Evolutionary conservation across 2,329 filamentous ascomycete genomes (phyloP).

Genomic region (Tolypocladium tundrense): DNA sequence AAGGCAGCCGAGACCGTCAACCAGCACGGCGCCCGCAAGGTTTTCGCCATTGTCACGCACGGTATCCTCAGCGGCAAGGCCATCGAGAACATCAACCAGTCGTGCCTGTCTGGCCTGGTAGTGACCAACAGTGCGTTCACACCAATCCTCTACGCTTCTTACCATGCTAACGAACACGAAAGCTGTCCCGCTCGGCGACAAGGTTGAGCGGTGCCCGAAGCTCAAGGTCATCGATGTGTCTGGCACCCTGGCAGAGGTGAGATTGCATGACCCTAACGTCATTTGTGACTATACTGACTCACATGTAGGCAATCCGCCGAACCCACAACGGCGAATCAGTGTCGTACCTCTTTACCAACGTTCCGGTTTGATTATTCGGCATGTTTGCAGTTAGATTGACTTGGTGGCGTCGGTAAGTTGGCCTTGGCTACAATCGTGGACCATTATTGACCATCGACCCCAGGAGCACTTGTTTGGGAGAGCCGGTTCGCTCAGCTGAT

Average conservation of each 20-base stretch:
- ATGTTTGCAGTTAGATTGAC: constrained; percentile 7
- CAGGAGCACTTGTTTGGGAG: background rate
- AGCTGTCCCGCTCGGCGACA: constrained; percentile 52
- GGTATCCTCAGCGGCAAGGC: constrained; percentile 84
- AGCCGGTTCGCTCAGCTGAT: background rate
- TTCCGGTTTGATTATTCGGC: constrained; percentile 32
- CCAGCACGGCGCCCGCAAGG: constrained; percentile 74
- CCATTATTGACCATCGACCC: background rate
- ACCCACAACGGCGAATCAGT: constrained; percentile 59
- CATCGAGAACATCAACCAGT: constrained; percentile 75
- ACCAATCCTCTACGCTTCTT: background rate
- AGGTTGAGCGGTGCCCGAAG: constrained; percentile 67
- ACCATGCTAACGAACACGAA: constrained; percentile 11
- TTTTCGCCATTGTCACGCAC: constrained; percentile 92
- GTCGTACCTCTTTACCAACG: constrained; percentile 59
- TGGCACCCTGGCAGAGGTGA: constrained; percentile 60
- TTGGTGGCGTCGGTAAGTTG: background rate
- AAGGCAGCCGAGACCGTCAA: constrained; percentile 88
- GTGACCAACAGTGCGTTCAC: constrained; percentile 64
- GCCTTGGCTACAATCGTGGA: background rate
- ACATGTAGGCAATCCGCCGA: constrained; percentile 47
- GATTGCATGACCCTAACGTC: constrained; percentile 1
- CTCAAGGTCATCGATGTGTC: constrained; percentile 89
- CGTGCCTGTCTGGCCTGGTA: constrained; percentile 66
- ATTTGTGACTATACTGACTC: background rate